A percentile compares a stretch with the other conserved stretches of the same genome.
phyloP scores from a whole-genome alignment of 768 basidiomycete species.

The Tulasnella sp. region DNA sequence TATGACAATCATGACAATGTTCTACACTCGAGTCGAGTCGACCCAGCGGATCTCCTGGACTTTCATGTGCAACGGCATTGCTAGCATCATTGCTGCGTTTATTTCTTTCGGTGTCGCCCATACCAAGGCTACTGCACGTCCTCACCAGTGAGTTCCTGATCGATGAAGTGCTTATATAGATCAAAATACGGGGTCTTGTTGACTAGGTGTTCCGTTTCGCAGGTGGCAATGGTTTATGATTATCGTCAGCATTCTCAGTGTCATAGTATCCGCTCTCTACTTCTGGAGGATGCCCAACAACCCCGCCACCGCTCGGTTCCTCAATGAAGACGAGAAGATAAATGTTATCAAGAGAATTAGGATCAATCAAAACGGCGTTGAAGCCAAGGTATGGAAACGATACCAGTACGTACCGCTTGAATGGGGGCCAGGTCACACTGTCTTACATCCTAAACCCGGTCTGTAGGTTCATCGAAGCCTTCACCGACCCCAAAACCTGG shows the following conservation, averaged over 20 bases:
- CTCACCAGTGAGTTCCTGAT: neutral
- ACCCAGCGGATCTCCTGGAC: constrained; percentile 16
- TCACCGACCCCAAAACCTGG: constrained; percentile 16
- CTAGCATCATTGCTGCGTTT: constrained; percentile 12
- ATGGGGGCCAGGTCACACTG: neutral
- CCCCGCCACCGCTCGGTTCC: constrained; percentile 63
- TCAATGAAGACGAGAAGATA: constrained; percentile 49
- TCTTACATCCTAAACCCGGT: neutral
- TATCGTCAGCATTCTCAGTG: constrained; percentile 15
- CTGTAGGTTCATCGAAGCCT: constrained; percentile 15
- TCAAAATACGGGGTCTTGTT: too few relatives aligned
- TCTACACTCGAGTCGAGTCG: constrained; percentile 16
- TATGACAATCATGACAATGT: constrained; percentile 15
- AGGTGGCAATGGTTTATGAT: constrained; percentile 22
- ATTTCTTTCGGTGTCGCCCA: constrained; percentile 16
- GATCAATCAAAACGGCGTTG: constrained; percentile 69
- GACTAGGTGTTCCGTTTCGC: neutral
- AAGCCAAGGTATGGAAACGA: constrained; percentile 67
- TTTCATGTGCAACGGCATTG: constrained; percentile 19
- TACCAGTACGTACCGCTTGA: constrained; percentile 42
- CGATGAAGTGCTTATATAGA: too few relatives aligned
- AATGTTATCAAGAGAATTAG: constrained; percentile 54
- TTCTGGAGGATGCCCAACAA: constrained; percentile 54
- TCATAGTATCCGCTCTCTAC: constrained; percentile 18
- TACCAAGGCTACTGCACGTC: neutral